A percentile compares a stretch with the other conserved stretches of the same genome.
These are phyloP conservation scores for Puccinia coronata DNA, from an alignment of 1,284 basidiomycete species.

Conservation along the genomic window DNA sequence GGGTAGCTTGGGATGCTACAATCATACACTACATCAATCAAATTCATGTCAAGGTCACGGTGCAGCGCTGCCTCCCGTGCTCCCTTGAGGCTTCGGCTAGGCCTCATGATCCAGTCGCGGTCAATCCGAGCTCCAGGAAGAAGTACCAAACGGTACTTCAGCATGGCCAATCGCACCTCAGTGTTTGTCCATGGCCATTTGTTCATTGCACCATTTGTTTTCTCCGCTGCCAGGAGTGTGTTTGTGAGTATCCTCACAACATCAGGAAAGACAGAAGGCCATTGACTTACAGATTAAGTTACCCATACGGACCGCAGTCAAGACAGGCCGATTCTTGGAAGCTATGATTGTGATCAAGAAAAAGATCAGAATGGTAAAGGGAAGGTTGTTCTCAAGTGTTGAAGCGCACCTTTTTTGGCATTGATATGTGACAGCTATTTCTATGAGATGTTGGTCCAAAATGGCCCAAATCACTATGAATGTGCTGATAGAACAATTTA, in stretches of 20 bases:
- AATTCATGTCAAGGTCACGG: neutral
- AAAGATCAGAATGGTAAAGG: no score
- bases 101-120: neutral
- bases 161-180: neutral
- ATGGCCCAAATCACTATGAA: no score
- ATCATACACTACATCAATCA: neutral
- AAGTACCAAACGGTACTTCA: neutral
- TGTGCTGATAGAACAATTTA: no score
- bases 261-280: neutral
- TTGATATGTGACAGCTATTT: no score
- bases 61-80: neutral
- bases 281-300: neutral
- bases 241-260: no score
- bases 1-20: no score
- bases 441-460: no score
- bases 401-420: no score
- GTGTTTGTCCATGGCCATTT: constrained; percentile 16
- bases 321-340: neutral
- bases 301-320: neutral
- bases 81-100: neutral
- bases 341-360: no score
- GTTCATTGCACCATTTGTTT: neutral
- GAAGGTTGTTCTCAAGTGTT: no score
- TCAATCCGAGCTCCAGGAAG: neutral
- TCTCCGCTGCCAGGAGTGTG: neutral